Base-by-base conservation (phyloP, 305 asterid species). In the Striga hermonthica region DNA sequence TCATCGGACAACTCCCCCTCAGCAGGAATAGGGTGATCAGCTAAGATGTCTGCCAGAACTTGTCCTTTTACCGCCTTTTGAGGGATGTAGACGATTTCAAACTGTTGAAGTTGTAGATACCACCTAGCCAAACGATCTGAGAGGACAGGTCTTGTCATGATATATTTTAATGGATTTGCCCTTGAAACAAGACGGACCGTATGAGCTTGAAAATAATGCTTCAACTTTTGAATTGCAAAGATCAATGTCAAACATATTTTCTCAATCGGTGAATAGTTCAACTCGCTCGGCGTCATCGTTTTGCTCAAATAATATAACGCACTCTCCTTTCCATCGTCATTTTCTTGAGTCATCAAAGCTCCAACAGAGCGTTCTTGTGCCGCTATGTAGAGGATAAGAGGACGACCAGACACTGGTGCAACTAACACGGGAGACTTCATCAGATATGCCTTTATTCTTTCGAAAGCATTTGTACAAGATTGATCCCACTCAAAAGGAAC, bases 401-500 rank as follows among this genome's bases (percentile, higher is more conserved):
- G 49, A 9, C 49, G 11, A 7, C 11, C n/a, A 44, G 49, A 9
- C 12, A 47, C 14, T 47, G 14, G 53, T 4, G 14, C 53, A 11
- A 47, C 15, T 60, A 12, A 41, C n/a, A 36, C 57, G 35, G 22
- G 13, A 48, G 16, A 1, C 43, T 64, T 64, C 50, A 60, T 53
- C 7, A 35, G 4, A 6, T 36, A 15, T 0, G 60, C 0, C 22
- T 48, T 59, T 43, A 59, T 47, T 8, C 44, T 28, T 40, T 40
- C 4, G 8, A 54, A 49, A 34, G 7, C 41, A 34, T 4, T 49
- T 1, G 9, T 9, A 2, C 37, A 49, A 35, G 71, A 8, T 5
- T n/a, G 9, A 7, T 53, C 55, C 57, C 35, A 41, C 1, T 66
- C 34, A 41, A 66, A 54, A 12, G 15, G 53, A 7, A 65, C 53